Base-by-base conservation (phyloP, 768 basidiomycete genomes). In the Collybia sp. region DNA sequence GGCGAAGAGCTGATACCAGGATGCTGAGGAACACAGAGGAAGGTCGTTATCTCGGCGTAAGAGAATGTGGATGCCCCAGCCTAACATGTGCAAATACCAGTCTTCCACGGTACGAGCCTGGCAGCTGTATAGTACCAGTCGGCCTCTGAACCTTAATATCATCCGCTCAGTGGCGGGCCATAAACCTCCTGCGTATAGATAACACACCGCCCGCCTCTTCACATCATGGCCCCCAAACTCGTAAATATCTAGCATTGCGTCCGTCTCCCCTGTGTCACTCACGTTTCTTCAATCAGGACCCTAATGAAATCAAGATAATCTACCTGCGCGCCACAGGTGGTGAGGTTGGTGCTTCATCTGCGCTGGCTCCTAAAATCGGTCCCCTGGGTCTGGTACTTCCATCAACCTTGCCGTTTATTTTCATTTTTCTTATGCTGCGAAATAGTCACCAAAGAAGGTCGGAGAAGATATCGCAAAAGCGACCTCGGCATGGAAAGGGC, bases 401-500 rank as follows among this genome's bases (percentile, higher is more conserved):
- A 6, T 20, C 25, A 10, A 30, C 34, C 38, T 42, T 41, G 43
- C n/a, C n/a, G n/a, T n/a, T 39, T 43, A 30, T 36, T 41, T 31
- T 19, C 17, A 18, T 43, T 31, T 43, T 33, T 10, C 54, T 62
- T 47, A 63, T 30, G 31, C 42, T 44, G 20, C 33, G 1, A 17
- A 47, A 42, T 57, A 98, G 96, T 97, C 96, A 48, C 96, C 96
- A 58, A 99, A 99, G 79, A 98, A 98, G 77, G 96, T 99, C 71
- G 96, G 96, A 73, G 96, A 99, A 91, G 96, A 99, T 73, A 99
- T 99, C 66, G 96, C 96, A 59, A 99, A 99, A 70, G 95, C 95
- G 48, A 99, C 96, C 50, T 81, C 84, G 40, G 85, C 85, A 66
- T 99, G 96, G 96, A 99, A 99, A 73, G 96, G 96, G 75, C 91